Evolutionary conservation across 805 yeast species (phyloP).

Genomic region (Scheffersomyces coipomensis): DNA sequence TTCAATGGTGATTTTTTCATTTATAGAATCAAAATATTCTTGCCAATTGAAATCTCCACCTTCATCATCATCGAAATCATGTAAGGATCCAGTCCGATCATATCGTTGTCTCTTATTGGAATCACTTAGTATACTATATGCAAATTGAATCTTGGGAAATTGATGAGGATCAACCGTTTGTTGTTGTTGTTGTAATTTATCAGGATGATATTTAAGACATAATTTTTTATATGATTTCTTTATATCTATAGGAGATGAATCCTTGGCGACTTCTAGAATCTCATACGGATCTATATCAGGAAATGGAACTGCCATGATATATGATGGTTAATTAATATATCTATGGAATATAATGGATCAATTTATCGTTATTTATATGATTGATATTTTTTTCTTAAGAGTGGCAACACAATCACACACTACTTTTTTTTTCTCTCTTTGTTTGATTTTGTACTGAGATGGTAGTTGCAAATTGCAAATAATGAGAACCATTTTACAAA

Average conservation of each 20-base stretch:
- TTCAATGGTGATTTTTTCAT: conserved; percentile 56
- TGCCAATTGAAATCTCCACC: conserved; percentile 55
- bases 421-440: too few relatives aligned
- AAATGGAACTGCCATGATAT: conserved; percentile 44
- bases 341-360: too few relatives aligned
- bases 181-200: conserved; percentile 46
- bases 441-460: too few relatives aligned
- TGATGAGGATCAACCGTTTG: conserved; percentile 15
- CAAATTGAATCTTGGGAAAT: conserved; percentile 73
- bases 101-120: conserved; percentile 51
- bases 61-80: conserved; percentile 31
- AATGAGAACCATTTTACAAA: too few relatives aligned
- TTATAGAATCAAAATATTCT: conserved; percentile 49
- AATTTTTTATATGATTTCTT: conserved; percentile 66
- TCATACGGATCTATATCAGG: conserved; percentile 65
- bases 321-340: too few relatives aligned
- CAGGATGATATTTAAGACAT: conserved; percentile 71
- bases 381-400: too few relatives aligned
- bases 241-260: conserved; percentile 51
- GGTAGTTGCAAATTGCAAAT: too few relatives aligned
- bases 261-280: conserved; percentile 39
- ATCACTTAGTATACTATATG: conserved; percentile 69
- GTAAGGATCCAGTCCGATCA: conserved; percentile 69
- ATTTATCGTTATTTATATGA: too few relatives aligned
- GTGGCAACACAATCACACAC: too few relatives aligned